Conservation (phyloP, 2,329 filamentous ascomycete species). For the Phialocephala sp. region DNA sequence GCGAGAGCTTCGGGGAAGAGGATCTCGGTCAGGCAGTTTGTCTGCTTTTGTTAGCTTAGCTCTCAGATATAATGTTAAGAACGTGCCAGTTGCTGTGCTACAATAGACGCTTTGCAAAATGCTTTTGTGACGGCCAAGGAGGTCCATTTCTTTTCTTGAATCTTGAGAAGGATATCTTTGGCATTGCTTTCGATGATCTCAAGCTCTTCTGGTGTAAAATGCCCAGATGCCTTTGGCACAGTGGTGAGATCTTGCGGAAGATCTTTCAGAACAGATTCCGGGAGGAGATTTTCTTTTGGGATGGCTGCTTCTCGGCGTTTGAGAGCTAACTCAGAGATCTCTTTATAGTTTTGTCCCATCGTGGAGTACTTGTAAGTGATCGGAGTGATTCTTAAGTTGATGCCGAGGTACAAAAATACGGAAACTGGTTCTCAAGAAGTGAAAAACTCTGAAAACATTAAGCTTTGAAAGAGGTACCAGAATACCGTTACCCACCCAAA, state of each 20-base stretch:
- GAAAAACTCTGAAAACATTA: not conserved
- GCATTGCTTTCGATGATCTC: conserved; percentile 52
- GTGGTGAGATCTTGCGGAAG: conserved; percentile 38
- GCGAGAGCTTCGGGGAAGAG: conserved; percentile 59
- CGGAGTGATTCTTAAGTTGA: not conserved
- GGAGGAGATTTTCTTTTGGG: conserved; percentile 40
- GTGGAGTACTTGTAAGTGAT: conserved; percentile 13
- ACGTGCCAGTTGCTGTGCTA: conserved; percentile 59
- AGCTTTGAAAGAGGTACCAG: not conserved
- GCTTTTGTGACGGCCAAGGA: conserved; percentile 57
- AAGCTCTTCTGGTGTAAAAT: conserved; percentile 49
- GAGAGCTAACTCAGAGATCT: conserved; percentile 46
- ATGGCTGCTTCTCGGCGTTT: conserved; percentile 43
- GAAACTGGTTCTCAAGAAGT: not conserved
- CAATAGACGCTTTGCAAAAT: conserved; percentile 60
- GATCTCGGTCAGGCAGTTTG: conserved; percentile 64
- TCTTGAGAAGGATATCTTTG: conserved; percentile 43
- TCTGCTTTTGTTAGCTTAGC: conserved; percentile 45
- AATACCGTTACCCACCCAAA: not conserved
- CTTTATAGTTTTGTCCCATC: conserved; percentile 45
- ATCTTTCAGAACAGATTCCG: conserved; percentile 30
- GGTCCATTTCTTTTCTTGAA: conserved; percentile 50
- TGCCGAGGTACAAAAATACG: not conserved
- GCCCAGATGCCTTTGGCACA: conserved; percentile 36
- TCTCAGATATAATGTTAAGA: not conserved